Evolutionary conservation across 2,329 filamentous ascomycete species (phyloP).

Genomic region (Sarocladium kiliense): DNA sequence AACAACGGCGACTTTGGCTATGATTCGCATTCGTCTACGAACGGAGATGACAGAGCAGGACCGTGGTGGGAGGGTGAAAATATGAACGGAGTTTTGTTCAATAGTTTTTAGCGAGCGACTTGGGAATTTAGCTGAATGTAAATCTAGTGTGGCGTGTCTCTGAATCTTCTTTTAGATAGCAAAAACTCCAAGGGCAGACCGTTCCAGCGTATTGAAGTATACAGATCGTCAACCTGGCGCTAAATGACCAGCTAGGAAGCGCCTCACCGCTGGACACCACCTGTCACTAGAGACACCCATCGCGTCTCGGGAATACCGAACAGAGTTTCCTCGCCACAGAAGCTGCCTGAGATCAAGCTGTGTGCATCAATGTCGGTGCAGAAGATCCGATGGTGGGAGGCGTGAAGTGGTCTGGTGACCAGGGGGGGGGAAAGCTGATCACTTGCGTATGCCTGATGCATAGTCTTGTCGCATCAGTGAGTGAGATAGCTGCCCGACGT

Average conservation of each 20-base stretch:
- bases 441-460: no score
- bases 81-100: conserved; percentile 33
- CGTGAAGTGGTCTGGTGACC: neutral
- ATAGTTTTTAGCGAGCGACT: conserved; percentile 22
- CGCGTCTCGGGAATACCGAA: no score
- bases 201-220: no score
- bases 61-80: conserved; percentile 37
- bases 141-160: neutral
- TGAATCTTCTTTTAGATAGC: no score
- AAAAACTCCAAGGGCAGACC: no score
- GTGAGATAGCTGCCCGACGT: conserved; percentile 7
- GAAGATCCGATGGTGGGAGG: conserved; percentile 5
- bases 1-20: conserved; percentile 31
- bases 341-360: no score
- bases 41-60: neutral
- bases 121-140: neutral
- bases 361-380: neutral
- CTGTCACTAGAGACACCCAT: no score
- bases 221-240: no score
- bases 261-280: no score
- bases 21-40: conserved; percentile 20
- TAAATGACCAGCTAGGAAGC: no score
- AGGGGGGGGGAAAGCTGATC: neutral
- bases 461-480: no score
- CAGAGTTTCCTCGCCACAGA: neutral